Evolutionary conservation across 805 yeast genomes (phyloP).

Genomic region (Tetrapisispora iriomotensis): DNA sequence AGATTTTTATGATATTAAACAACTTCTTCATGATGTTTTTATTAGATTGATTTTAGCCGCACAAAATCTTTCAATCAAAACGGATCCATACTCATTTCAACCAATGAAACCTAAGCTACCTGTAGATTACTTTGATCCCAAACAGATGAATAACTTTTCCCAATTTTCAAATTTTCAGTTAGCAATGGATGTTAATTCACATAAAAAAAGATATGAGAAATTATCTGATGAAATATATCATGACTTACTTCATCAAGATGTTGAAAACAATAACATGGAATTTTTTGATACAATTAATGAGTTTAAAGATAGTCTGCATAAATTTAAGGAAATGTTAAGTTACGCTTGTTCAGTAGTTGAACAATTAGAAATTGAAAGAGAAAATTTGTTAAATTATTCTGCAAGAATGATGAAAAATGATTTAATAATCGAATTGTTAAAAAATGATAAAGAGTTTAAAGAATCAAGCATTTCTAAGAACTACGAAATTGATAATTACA

Average conservation of each 20-base stretch:
- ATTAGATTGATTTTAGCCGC: constrained; percentile 50
- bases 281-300: constrained; percentile 23
- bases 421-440: constrained; percentile 46
- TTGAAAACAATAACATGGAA: constrained; percentile 29
- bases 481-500: constrained; percentile 1
- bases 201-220: neutral
- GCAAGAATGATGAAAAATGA: constrained; percentile 68
- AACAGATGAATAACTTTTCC: neutral
- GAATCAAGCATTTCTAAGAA: neutral
- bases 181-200: neutral
- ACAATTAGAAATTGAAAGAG: constrained; percentile 58
- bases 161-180: no score
- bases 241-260: constrained; percentile 38
- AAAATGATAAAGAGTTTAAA: constrained; percentile 27
- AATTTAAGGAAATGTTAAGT: constrained; percentile 25
- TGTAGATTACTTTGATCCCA: constrained; percentile 18
- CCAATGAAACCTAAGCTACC: constrained; percentile 45
- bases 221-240: constrained; percentile 35
- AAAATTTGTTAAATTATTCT: constrained; percentile 56
- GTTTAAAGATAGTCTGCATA: constrained; percentile 23
- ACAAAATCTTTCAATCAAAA: constrained; percentile 51
- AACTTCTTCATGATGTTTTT: constrained; percentile 50
- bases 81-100: constrained; percentile 61
- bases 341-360: constrained; percentile 33
- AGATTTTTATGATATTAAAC: constrained; percentile 65